These are phyloP conservation scores for Penicillium sp. DNA, from an alignment of 2,329 filamentous ascomycete genomes.

Conservation along the genomic window DNA sequence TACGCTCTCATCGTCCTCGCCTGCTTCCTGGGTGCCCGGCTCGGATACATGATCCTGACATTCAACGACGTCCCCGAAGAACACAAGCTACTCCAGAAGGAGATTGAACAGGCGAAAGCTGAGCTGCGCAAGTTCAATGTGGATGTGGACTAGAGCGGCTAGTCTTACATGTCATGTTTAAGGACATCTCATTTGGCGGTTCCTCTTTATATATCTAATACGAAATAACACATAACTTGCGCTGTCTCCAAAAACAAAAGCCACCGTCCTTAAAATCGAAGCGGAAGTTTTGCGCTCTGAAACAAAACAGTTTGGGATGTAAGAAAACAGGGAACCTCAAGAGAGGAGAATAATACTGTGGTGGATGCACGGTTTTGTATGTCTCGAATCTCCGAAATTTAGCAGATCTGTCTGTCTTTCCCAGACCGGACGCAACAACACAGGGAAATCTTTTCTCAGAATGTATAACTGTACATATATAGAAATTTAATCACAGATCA, in stretches of 20 bases:
- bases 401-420: background rate
- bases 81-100: conserved; percentile 79
- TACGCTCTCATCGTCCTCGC: conserved; percentile 90
- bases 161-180: background rate
- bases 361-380: background rate
- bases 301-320: background rate
- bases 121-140: conserved; percentile 40
- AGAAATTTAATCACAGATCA: background rate
- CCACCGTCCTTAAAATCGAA: background rate
- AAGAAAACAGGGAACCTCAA: background rate
- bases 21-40: conserved; percentile 83
- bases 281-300: background rate
- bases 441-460: background rate
- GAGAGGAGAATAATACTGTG: background rate
- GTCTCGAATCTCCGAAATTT: background rate
- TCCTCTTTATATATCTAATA: background rate
- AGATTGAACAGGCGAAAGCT: conserved; percentile 58
- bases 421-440: background rate
- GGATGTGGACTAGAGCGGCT: conserved; percentile 36
- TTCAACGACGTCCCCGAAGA: conserved; percentile 96
- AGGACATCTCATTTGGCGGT: conserved; percentile 9
- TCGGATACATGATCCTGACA: conserved; percentile 87
- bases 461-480: background rate
- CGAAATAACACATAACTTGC: background rate
- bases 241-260: background rate